Evolutionary conservation across 495 filamentous ascomycete species (phyloP).

Genomic region (Aspergillus affinis): DNA sequence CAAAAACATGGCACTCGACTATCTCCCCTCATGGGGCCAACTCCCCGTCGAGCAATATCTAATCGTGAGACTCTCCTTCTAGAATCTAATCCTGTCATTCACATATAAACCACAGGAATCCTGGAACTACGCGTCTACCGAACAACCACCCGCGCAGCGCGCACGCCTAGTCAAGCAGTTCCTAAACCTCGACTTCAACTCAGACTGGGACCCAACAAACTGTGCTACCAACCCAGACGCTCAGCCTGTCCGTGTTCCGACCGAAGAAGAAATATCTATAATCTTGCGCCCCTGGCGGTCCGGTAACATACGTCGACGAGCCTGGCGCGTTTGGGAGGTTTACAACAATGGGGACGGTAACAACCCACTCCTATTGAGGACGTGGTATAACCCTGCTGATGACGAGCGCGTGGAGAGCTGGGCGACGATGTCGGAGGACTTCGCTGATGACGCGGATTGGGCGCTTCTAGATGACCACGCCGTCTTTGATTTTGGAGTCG

Average conservation of each 20-base stretch:
- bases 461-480: conserved; percentile 12
- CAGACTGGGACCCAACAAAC: conserved; percentile 7
- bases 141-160: conserved; percentile 15
- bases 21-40: conserved; percentile 11
- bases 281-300: conserved; percentile 21
- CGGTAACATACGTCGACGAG: conserved; percentile 9
- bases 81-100: not conserved
- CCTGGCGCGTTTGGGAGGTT: conserved; percentile 10
- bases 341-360: not conserved
- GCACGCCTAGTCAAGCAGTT: conserved; percentile 15
- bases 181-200: conserved; percentile 14
- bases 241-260: conserved; percentile 8
- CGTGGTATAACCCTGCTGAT: conserved; percentile 16
- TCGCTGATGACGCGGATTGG: conserved; percentile 12
- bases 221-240: not conserved
- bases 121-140: conserved; percentile 13
- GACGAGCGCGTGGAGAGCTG: conserved; percentile 15
- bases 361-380: conserved; percentile 14
- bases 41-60: conserved; percentile 17
- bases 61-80: conserved; percentile 8
- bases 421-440: conserved; percentile 6
- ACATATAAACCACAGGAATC: conserved; percentile 7
- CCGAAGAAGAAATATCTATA: conserved; percentile 12
- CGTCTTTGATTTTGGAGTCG: conserved; percentile 10
- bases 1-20: not conserved